Base-by-base conservation (phyloP, 176 grass and related monocot species). In the Poa annua region DNA sequence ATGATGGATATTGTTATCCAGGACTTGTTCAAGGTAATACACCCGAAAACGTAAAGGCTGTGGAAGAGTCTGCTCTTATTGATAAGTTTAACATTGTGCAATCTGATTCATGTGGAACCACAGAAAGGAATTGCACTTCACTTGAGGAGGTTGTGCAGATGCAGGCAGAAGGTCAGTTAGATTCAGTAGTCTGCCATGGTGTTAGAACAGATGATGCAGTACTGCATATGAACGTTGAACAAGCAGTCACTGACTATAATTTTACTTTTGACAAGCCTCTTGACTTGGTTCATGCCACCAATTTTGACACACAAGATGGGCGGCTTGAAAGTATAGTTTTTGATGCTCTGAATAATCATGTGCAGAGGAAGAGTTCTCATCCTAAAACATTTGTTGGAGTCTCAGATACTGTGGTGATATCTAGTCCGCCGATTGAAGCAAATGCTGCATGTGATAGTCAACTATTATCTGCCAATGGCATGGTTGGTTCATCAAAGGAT, bases 291-390 rank as follows among this genome's bases (percentile, higher is more conserved):
- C 55, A 22, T 45, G 33, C 56, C 50, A 39, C 20, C 48, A 83
- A 83, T 86, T 86, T 79, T 83, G 48, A 41, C 25, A 17, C 74
- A 19, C 83, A 74, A 79, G 88, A 90, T 83, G 88, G 88, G 48
- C 69, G 29, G 47, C 80, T 90, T 19, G 88, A 90, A 74, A 90
- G 67, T 79, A 83, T 90, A 86, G 84, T 90, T 74, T 90, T 79
- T 90, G 88, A 90, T 83, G 88, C 60, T 83, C 48, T 90, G 50
- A 86, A 83, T 67, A 90, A 79, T 86, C 80, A 67, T 74, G 75
- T 56, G 35, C 79, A 86, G 39, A 65, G 57, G 49, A 86, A 47
- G 56, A 50, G 24, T 29, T 78, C 29, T 66, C 57, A 74, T 56
- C 74, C 62, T 66, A 59, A 16, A 77, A 66, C 79, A 79, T 65